phyloP scores from a whole-genome alignment of 805 yeast species.

The Saturnispora saitoi region DNA sequence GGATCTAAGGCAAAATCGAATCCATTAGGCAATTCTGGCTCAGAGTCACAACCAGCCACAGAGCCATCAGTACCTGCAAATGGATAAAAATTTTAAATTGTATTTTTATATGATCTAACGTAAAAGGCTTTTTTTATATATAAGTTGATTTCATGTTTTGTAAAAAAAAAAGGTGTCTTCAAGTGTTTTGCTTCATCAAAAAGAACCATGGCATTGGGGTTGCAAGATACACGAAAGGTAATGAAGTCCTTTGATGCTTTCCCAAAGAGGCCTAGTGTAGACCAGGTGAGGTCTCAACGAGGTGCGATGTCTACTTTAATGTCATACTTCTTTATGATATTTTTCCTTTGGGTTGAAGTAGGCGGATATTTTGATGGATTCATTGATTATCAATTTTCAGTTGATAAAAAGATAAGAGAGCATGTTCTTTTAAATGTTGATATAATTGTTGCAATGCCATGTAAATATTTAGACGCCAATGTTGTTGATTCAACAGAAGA shows the following conservation, averaged over 20 bases:
- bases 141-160: background rate
- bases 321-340: slow-evolving; percentile 51
- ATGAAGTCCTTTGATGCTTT: slow-evolving; percentile 59
- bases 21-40: background rate
- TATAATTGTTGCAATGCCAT: slow-evolving; percentile 75
- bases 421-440: slow-evolving; percentile 69
- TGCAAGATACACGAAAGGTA: slow-evolving; percentile 10
- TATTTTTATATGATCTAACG: background rate
- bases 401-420: slow-evolving; percentile 51
- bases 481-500: slow-evolving; percentile 75
- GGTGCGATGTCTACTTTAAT: slow-evolving; percentile 70
- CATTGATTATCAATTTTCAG: slow-evolving; percentile 67
- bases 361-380: slow-evolving; percentile 82
- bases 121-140: too few relatives aligned
- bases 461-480: slow-evolving; percentile 64
- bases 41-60: background rate
- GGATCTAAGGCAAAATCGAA: slow-evolving; percentile 18
- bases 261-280: slow-evolving; percentile 63
- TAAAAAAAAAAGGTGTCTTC: background rate
- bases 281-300: slow-evolving; percentile 62
- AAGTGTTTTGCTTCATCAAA: background rate
- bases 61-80: background rate
- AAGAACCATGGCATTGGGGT: background rate
- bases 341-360: slow-evolving; percentile 74
- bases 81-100: background rate